Evolutionary conservation across 371 early-diverging fungal species (phyloP).

Genomic region (Smittium culicis): DNA sequence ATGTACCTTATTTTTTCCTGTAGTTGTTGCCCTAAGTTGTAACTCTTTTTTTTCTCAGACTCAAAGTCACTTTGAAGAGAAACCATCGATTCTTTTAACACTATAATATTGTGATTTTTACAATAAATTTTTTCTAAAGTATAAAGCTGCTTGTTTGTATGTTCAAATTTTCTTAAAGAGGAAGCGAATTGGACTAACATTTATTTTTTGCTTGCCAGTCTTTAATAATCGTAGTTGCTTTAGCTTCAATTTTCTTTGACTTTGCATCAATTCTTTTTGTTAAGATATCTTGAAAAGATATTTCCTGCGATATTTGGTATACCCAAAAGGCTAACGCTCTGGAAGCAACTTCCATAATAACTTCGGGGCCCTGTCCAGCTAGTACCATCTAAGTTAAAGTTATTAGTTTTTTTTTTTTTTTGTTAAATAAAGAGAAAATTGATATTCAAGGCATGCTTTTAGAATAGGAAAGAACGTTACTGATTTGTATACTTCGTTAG

Average conservation of each 20-base stretch:
- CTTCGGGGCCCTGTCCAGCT: constrained; percentile 7
- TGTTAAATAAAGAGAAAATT: neutral
- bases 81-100: neutral
- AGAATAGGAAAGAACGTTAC: neutral
- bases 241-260: constrained; percentile 8
- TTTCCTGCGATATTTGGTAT: constrained; percentile 8
- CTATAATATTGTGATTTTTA: neutral
- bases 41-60: constrained; percentile 5
- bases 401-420: neutral
- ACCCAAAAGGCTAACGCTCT: constrained; percentile 11
- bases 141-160: too few species aligned
- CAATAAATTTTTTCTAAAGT: too few species aligned
- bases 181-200: neutral
- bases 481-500: constrained; percentile 2
- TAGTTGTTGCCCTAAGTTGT: constrained; percentile 5
- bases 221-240: constrained; percentile 6
- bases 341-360: constrained; percentile 7
- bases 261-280: neutral
- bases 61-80: neutral
- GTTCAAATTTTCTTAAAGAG: neutral
- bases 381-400: constrained; percentile 6
- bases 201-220: constrained; percentile 9
- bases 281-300: constrained; percentile 8
- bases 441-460: neutral
- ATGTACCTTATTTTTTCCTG: constrained; percentile 4